Evolutionary conservation across 129 eudicot species (phyloP), one percentile per base, ranked within the genome.

Genomic region (Rutidosis leptorrhynchoides): DNA sequence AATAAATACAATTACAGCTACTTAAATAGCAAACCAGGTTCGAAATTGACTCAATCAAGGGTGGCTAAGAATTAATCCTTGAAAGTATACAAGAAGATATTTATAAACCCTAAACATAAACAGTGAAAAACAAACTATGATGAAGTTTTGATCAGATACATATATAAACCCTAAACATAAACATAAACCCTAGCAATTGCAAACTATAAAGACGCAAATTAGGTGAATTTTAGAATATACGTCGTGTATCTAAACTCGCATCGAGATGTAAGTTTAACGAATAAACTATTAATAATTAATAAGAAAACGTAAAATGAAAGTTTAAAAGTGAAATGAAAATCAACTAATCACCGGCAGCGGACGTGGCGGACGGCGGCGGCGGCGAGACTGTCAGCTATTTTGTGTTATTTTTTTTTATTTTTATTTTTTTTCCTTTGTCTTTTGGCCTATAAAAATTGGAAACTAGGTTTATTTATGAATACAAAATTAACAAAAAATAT

Each of bases 121-220:
- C n/a, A n/a, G n/a, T n/a, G n/a, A n/a, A n/a, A n/a, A n/a, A n/a
- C n/a, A n/a, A n/a, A n/a, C n/a, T n/a, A n/a, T n/a, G n/a, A n/a
- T n/a, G n/a, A n/a, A n/a, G n/a, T n/a, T n/a, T n/a, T n/a, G n/a
- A n/a, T n/a, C n/a, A n/a, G n/a, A 5, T 23, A 12, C 15, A 16
- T 19, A 37, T 6, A 25, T 40, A 1, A 42, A 6, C 43, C 19
- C 43, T 64, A 72, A 73, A 63, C 71, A 64, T 57, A n/a, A n/a
- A n/a, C n/a, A n/a, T 73, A 73, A 74, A 74, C 73, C 78, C 73
- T 65, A 74, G 60, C 42, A 65, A 51, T 43, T 37, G 37, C 23
- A 26, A 9, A 26, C 43, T 27, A 64, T 3, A 42, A 23, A n/a
- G 20, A 62, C 14, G 37, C 9, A 53, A 46, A 26, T 22, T 35